Percentiles rank a stretch among this genome's conserved stretches.
These are phyloP conservation scores for Hibiscus trionum DNA, from an alignment of 345 rosid genomes.

Conservation along the genomic window DNA sequence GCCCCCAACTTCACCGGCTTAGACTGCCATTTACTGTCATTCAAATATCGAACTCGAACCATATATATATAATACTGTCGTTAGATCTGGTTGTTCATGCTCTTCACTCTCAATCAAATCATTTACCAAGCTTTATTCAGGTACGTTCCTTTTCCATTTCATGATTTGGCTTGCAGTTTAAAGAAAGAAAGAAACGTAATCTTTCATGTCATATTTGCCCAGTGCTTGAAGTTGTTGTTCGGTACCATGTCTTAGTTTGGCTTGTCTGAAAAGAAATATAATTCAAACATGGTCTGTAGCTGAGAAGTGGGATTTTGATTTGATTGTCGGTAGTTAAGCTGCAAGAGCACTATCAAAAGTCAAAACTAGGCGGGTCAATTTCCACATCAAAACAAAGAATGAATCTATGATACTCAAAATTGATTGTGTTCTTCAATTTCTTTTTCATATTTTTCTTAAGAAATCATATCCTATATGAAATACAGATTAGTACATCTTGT, in stretches of 20 bases:
- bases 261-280: neutral
- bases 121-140: neutral
- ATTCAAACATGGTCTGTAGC: neutral
- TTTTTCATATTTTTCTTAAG: too few species aligned
- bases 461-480: neutral
- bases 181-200: neutral
- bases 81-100: neutral
- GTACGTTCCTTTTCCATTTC: neutral
- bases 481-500: neutral
- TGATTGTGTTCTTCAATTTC: neutral
- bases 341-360: neutral
- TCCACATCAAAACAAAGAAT: neutral
- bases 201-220: neutral
- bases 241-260: neutral
- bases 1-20: slow-evolving; percentile 6
- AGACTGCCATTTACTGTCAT: neutral
- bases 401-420: neutral
- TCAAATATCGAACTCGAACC: neutral
- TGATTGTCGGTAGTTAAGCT: neutral
- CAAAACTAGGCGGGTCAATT: neutral
- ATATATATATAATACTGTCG: neutral
- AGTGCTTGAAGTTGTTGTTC: neutral
- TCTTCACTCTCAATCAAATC: neutral
- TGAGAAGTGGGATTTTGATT: neutral
- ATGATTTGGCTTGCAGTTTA: neutral